These are phyloP conservation scores for Psilocybe subaeruginosa DNA, from an alignment of 768 basidiomycete species.

Conservation along the genomic window DNA sequence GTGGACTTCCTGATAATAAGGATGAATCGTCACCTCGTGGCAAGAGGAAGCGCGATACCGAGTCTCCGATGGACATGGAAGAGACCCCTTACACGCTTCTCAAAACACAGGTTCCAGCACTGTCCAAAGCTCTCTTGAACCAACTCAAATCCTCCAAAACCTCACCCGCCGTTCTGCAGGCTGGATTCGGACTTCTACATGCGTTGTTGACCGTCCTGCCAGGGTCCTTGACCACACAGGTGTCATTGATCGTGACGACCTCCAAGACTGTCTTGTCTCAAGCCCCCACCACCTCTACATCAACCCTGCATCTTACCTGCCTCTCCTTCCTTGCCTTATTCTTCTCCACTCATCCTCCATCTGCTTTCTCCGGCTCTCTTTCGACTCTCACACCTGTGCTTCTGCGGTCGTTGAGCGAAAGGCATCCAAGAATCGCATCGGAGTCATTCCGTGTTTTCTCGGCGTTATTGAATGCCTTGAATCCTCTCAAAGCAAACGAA, in stretches of 20 bases:
- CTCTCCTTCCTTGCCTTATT: slow-evolving; percentile 86
- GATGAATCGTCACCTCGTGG: slow-evolving; percentile 55
- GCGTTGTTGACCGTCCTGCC: slow-evolving; percentile 79
- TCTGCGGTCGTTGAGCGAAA: slow-evolving; percentile 74
- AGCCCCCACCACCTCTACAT: slow-evolving; percentile 73
- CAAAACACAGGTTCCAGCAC: slow-evolving; percentile 71
- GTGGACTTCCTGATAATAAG: slow-evolving; percentile 57
- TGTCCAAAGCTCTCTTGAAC: slow-evolving; percentile 82
- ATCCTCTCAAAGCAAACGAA: slow-evolving; percentile 63
- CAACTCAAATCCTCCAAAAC: slow-evolving; percentile 88
- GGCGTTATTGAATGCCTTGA: slow-evolving; percentile 73
- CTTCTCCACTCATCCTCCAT: slow-evolving; percentile 69
- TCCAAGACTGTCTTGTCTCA: slow-evolving; percentile 68
- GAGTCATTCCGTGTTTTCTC: slow-evolving; percentile 90
- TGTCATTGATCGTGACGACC: slow-evolving; percentile 62
- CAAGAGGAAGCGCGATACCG: slow-evolving; percentile 78
- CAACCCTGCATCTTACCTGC: slow-evolving; percentile 81
- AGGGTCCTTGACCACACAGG: slow-evolving; percentile 77
- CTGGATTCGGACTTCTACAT: slow-evolving; percentile 81
- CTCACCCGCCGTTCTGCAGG: slow-evolving; percentile 74
- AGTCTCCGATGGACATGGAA: slow-evolving; percentile 71
- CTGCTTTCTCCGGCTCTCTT: slow-evolving; percentile 63
- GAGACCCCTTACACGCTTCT: slow-evolving; percentile 77
- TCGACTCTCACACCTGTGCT: slow-evolving; percentile 73
- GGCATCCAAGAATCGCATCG: slow-evolving; percentile 86